A percentile compares a stretch with the other conserved stretches of the same genome.
phyloP scores from a whole-genome alignment of 768 basidiomycete genomes.

The Phlebiopsis gigantea region DNA sequence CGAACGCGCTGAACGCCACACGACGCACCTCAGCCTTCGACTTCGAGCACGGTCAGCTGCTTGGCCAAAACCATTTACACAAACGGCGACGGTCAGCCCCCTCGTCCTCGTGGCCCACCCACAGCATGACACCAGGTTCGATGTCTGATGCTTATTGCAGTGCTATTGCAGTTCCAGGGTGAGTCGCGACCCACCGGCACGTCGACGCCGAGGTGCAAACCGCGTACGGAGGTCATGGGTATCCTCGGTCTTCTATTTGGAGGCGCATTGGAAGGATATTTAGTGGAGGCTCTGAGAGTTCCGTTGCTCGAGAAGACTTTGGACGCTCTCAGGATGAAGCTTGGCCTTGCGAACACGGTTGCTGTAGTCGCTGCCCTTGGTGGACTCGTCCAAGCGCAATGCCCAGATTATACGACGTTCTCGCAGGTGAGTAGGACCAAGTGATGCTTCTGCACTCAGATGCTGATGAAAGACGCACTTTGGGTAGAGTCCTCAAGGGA shows the following conservation, averaged over 20 bases:
- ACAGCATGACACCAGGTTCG: background rate
- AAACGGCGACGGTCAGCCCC: background rate
- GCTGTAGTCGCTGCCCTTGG: constrained; percentile 22
- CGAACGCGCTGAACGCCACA: background rate
- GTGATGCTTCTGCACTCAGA: too few relatives aligned
- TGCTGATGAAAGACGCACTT: background rate
- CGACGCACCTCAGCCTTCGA: background rate
- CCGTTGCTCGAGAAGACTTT: background rate
- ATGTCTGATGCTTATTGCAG: background rate
- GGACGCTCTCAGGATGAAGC: constrained; percentile 16
- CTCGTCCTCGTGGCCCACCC: background rate
- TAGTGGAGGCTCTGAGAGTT: background rate
- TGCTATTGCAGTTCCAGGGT: background rate
- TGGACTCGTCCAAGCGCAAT: constrained; percentile 28
- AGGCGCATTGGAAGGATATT: background rate
- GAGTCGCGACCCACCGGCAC: too few relatives aligned
- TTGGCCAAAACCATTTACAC: background rate
- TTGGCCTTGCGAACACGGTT: constrained; percentile 16
- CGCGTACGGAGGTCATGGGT: background rate
- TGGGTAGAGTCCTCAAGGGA: constrained; percentile 55
- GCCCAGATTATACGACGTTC: constrained; percentile 59
- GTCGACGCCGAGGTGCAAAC: background rate
- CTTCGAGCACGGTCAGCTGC: background rate
- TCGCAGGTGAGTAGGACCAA: constrained; percentile 37
- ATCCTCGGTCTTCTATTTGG: background rate